phyloP scores from a whole-genome alignment of 371 early-diverging fungal genomes.

The Lichtheimia ramosa region DNA sequence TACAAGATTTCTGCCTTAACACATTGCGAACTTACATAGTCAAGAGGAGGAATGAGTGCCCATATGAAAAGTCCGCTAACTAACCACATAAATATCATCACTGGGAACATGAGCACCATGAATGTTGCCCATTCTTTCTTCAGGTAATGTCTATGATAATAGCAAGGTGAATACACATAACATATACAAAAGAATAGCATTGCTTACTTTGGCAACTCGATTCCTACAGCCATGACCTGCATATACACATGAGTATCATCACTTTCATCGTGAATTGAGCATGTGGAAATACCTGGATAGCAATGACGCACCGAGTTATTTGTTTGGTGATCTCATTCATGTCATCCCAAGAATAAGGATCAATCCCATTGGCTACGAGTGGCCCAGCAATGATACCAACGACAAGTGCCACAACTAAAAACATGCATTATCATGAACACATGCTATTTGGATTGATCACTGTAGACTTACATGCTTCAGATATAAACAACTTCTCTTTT shows the following conservation, averaged over 20 bases:
- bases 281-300: conserved; percentile 63
- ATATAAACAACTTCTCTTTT: conserved; percentile 88
- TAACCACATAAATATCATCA: conserved; percentile 89
- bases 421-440: not conserved
- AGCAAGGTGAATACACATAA: not conserved
- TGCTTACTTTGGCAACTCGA: conserved; percentile 72
- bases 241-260: not conserved
- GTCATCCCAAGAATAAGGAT: conserved; percentile 57
- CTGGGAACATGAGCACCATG: conserved; percentile 79
- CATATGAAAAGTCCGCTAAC: conserved; percentile 73
- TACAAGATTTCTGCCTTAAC: not conserved
- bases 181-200: not conserved
- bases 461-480: conserved; percentile 77
- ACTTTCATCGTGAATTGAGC: not conserved
- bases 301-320: conserved; percentile 77
- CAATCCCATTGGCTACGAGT: conserved; percentile 59
- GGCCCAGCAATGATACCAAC: conserved; percentile 91
- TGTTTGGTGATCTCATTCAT: conserved; percentile 62
- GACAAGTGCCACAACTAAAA: conserved; percentile 75
- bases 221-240: conserved; percentile 85
- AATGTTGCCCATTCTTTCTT: conserved; percentile 68
- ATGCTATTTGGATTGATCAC: not conserved
- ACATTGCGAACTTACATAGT: conserved; percentile 52
- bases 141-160: conserved; percentile 44
- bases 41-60: conserved; percentile 59